Conservation (phyloP, 305 asterid genomes). For the Lippia alba region DNA sequence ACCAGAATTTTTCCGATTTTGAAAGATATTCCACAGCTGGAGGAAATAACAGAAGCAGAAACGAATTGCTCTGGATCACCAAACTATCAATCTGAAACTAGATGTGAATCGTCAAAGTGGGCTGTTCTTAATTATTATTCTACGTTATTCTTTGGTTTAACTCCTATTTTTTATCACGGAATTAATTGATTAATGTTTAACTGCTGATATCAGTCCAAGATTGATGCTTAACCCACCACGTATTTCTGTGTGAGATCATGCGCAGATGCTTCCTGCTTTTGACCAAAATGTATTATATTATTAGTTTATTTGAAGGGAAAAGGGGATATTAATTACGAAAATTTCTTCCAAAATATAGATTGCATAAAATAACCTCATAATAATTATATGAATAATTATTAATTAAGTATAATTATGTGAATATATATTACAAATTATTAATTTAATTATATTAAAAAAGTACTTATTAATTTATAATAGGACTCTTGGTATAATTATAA, state of each 20-base stretch:
- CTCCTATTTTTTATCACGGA: no score
- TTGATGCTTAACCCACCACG: constrained; percentile 36
- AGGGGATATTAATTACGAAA: no score
- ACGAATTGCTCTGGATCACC: background rate
- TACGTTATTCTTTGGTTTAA: background rate
- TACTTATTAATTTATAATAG: no score
- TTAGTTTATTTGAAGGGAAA: no score
- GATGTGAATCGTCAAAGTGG: constrained; percentile 13
- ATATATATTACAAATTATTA: no score
- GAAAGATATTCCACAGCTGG: background rate
- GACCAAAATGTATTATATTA: no score
- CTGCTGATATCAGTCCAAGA: constrained; percentile 8
- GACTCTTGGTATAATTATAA: no score
- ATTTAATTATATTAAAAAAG: no score
- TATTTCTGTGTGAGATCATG: constrained; percentile 15
- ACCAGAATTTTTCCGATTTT: background rate
- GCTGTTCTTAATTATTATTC: background rate
- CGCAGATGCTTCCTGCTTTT: background rate
- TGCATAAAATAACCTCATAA: no score
- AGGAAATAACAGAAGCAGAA: background rate
- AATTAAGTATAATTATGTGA: no score
- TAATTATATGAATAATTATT: no score
- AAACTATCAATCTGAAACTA: background rate
- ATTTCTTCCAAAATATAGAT: no score
- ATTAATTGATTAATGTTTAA: background rate